phyloP scores from a whole-genome alignment of 306 rosid species.

The Cucurbita maxima region DNA sequence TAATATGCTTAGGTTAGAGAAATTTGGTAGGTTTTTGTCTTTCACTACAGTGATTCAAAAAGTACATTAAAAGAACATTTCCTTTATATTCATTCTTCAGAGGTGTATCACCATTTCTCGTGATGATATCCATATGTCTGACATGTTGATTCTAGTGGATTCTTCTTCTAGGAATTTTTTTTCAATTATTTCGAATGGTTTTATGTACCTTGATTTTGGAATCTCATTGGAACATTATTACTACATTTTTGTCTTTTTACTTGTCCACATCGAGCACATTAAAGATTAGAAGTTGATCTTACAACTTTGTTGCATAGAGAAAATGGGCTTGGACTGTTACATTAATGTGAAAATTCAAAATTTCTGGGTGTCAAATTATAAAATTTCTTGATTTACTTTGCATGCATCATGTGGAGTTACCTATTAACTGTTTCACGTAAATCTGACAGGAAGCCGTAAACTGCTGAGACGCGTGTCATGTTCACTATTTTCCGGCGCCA shows the following conservation, averaged over 20 bases:
- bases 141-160: neutral
- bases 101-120: neutral
- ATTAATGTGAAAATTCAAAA: neutral
- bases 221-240: neutral
- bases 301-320: neutral
- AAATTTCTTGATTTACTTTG: neutral
- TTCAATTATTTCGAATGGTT: neutral
- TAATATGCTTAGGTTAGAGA: too few relatives aligned
- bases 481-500: neutral
- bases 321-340: neutral
- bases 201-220: neutral
- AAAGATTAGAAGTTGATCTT: neutral
- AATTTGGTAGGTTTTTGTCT: neutral
- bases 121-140: neutral
- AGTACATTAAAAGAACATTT: neutral
- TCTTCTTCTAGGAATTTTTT: neutral
- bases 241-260: neutral
- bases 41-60: neutral
- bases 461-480: neutral
- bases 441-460: neutral
- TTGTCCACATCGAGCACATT: neutral
- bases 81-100: too few relatives aligned
- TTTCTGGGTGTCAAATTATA: neutral
- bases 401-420: neutral
- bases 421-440: neutral